phyloP scores from a whole-genome alignment of 805 yeast species.

The Phaffomyces thermotolerans region DNA sequence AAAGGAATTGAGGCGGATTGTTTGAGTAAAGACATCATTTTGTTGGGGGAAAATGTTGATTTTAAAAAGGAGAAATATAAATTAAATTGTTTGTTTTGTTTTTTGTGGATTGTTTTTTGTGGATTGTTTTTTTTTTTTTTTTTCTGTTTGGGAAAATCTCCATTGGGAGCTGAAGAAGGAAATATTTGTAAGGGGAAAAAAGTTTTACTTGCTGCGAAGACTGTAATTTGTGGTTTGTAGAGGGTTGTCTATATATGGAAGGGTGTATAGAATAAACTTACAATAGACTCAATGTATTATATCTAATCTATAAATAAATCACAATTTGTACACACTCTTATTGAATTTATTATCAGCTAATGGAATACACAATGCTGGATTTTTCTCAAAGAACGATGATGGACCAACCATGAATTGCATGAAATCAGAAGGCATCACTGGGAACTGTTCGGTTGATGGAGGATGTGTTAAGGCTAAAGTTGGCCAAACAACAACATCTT shows the following conservation, averaged over 20 bases:
- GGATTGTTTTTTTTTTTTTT: background rate
- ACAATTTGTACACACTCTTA: constrained; percentile 9
- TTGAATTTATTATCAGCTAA: constrained; percentile 61
- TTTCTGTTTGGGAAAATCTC: background rate
- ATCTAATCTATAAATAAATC: too few species aligned
- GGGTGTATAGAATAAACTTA: too few species aligned
- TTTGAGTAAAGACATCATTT: constrained; percentile 1
- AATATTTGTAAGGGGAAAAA: background rate
- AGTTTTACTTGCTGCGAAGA: too few species aligned
- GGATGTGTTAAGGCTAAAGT: constrained; percentile 76
- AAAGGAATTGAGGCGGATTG: background rate
- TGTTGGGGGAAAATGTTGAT: background rate
- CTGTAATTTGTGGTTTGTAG: too few species aligned
- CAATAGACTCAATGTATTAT: too few species aligned
- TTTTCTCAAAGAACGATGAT: constrained; percentile 65
- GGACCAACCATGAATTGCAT: constrained; percentile 64
- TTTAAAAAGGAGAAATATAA: background rate
- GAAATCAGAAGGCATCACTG: constrained; percentile 82
- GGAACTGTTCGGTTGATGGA: constrained; percentile 82
- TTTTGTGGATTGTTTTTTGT: background rate
- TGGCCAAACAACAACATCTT: constrained; percentile 72
- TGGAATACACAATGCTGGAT: constrained; percentile 76
- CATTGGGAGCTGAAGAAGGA: background rate
- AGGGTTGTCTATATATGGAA: too few species aligned
- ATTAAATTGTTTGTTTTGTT: constrained; percentile 1